Conservation (phyloP, 345 rosid genomes). For the Brassica incana region DNA sequence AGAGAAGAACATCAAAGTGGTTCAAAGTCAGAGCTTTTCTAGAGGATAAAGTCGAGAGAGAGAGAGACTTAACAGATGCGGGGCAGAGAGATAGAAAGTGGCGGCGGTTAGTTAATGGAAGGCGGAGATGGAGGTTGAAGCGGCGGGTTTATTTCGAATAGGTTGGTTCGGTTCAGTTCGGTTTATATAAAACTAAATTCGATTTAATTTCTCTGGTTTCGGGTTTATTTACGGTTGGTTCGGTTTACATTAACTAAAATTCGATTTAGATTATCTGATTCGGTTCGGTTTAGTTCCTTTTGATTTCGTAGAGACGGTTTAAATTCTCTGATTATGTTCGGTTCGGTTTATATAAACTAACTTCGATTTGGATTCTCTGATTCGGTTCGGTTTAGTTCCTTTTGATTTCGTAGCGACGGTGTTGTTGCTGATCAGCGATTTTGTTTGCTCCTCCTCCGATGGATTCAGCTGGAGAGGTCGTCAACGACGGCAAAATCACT, state of each 20-base stretch:
- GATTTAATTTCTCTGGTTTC: neutral
- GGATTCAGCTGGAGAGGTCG: slow-evolving; percentile 23
- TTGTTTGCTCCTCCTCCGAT: slow-evolving; percentile 1
- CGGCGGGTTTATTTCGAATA: slow-evolving; percentile 18
- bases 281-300: too few species aligned
- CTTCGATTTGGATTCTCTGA: neutral
- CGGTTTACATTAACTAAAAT: neutral
- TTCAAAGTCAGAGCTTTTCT: neutral
- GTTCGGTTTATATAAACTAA: neutral
- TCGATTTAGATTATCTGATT: neutral
- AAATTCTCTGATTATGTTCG: too few species aligned
- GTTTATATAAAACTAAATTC: neutral
- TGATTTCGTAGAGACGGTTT: too few species aligned
- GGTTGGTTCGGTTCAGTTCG: neutral
- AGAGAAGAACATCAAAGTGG: neutral
- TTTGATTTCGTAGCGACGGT: neutral
- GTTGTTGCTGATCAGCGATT: neutral
- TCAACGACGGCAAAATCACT: slow-evolving; percentile 62
- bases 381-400: neutral
- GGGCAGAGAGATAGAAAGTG: neutral
- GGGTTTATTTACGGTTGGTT: neutral
- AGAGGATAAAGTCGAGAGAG: neutral
- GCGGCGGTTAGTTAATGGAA: neutral
- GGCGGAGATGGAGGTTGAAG: slow-evolving; percentile 22
- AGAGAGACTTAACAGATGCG: neutral